Conservation (phyloP, 2,329 filamentous ascomycete species). For the Xylariales sp. region DNA sequence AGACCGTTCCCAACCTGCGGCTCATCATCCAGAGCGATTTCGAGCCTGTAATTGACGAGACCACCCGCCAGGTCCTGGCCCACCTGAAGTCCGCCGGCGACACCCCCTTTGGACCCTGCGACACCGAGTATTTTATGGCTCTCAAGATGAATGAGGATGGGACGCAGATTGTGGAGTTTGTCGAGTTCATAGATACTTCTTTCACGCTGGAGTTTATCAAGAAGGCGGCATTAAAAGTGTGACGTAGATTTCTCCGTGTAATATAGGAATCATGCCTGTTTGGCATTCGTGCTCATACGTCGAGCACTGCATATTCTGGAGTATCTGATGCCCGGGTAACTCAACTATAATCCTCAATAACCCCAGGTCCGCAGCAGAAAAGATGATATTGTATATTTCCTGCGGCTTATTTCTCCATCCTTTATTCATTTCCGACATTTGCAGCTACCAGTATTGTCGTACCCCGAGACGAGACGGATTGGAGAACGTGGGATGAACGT, state of each 20-base stretch:
- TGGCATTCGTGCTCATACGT: too few species aligned
- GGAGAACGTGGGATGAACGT: too few species aligned
- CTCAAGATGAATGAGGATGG: constrained; percentile 31
- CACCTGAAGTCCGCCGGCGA: constrained; percentile 26
- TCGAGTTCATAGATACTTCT: constrained; percentile 30
- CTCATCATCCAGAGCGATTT: constrained; percentile 29
- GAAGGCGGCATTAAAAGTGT: constrained; percentile 23
- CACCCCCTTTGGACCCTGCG: constrained; percentile 20
- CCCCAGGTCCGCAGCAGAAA: too few species aligned
- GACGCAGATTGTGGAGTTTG: constrained; percentile 28
- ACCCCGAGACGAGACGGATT: too few species aligned
- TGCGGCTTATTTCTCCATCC: too few species aligned
- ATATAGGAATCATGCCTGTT: too few species aligned
- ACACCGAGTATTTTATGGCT: constrained; percentile 31
- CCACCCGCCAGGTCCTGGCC: constrained; percentile 18
- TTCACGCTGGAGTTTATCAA: constrained; percentile 22
- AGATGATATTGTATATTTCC: too few species aligned
- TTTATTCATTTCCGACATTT: too few species aligned
- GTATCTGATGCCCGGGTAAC: too few species aligned
- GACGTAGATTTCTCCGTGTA: background rate
- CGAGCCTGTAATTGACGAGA: constrained; percentile 28
- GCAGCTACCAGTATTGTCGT: too few species aligned
- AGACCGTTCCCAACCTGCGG: constrained; percentile 25
- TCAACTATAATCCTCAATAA: too few species aligned
- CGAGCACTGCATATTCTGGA: too few species aligned